Evolutionary conservation across 768 basidiomycete species (phyloP).

Genomic region (Arthromyces matolae): DNA sequence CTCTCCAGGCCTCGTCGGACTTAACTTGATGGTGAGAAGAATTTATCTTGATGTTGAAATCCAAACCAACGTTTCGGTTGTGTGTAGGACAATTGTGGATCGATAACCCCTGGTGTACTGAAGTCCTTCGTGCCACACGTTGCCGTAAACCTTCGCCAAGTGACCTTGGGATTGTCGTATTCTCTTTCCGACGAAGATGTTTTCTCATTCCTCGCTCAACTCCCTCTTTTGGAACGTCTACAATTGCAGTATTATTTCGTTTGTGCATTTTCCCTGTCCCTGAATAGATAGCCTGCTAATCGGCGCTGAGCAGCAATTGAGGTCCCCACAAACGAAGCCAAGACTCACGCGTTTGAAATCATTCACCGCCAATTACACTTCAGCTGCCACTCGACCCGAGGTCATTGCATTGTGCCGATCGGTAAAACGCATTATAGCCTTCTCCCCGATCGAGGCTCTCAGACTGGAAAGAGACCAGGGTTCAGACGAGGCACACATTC

Average conservation of each 20-base stretch:
- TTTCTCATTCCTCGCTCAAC: constrained; percentile 40
- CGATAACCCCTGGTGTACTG: constrained; percentile 59
- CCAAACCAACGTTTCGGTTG: no score
- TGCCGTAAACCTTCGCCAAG: constrained; percentile 25
- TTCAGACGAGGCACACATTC: constrained; percentile 8
- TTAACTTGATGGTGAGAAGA: constrained; percentile 41
- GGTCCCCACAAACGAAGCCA: constrained; percentile 19
- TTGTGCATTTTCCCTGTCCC: constrained; percentile 21
- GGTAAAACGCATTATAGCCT: constrained; percentile 30
- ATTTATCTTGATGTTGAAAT: background rate
- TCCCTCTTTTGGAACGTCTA: constrained; percentile 36
- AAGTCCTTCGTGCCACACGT: constrained; percentile 40
- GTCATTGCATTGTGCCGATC: constrained; percentile 31
- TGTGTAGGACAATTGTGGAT: constrained; percentile 65
- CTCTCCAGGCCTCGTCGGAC: constrained; percentile 27
- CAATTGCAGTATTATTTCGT: constrained; percentile 52
- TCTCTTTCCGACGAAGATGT: constrained; percentile 53
- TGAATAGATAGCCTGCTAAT: background rate
- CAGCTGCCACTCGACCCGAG: constrained; percentile 14
- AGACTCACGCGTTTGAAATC: constrained; percentile 26
- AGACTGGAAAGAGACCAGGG: constrained; percentile 22
- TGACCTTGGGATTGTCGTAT: constrained; percentile 56
- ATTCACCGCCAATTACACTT: constrained; percentile 28
- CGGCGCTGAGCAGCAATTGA: constrained; percentile 38
- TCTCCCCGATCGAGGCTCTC: constrained; percentile 29